Conservation (phyloP, 2,329 filamentous ascomycete species). For the Aspergillus bombycis region DNA sequence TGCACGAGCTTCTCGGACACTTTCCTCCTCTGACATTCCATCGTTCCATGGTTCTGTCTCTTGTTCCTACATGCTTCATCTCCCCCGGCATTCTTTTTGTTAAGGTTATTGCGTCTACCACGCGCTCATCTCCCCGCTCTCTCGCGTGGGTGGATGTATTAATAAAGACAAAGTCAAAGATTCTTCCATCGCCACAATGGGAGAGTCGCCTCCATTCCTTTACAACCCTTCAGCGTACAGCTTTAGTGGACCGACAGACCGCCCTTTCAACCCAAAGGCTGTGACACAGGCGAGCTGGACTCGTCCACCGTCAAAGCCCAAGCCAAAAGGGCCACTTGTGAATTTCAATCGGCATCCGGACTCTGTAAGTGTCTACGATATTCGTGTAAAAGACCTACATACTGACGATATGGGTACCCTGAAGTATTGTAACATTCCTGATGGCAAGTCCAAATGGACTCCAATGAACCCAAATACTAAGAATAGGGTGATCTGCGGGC, state of each 20-base stretch:
- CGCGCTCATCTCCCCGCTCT: conserved; percentile 23
- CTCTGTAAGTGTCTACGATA: conserved; percentile 53
- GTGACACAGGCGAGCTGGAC: conserved; percentile 78
- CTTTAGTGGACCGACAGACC: conserved; percentile 55
- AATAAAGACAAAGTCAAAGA: conserved; percentile 16
- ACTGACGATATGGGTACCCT: conserved; percentile 12
- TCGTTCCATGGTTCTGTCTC: conserved; percentile 12
- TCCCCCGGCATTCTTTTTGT: conserved; percentile 22
- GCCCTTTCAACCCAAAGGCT: conserved; percentile 82
- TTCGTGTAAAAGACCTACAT: not conserved
- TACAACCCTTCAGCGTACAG: conserved; percentile 62
- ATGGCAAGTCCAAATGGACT: conserved; percentile 62
- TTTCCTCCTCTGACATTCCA: conserved; percentile 13
- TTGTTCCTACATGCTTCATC: conserved; percentile 2
- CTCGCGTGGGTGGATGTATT: conserved; percentile 44
- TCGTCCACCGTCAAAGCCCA: conserved; percentile 61
- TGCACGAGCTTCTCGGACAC: not conserved
- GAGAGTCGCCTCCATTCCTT: conserved; percentile 70
- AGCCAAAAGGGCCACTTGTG: conserved; percentile 74
- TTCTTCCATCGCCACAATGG: conserved; percentile 43
- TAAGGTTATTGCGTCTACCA: conserved; percentile 24
- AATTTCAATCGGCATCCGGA: conserved; percentile 87
- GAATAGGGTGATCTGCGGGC: conserved; percentile 68
- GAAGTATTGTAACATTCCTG: conserved; percentile 59
- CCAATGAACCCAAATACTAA: conserved; percentile 74